Evolutionary conservation across 1,284 basidiomycete species (phyloP).

Genomic region (Pisolithus thermaeus): DNA sequence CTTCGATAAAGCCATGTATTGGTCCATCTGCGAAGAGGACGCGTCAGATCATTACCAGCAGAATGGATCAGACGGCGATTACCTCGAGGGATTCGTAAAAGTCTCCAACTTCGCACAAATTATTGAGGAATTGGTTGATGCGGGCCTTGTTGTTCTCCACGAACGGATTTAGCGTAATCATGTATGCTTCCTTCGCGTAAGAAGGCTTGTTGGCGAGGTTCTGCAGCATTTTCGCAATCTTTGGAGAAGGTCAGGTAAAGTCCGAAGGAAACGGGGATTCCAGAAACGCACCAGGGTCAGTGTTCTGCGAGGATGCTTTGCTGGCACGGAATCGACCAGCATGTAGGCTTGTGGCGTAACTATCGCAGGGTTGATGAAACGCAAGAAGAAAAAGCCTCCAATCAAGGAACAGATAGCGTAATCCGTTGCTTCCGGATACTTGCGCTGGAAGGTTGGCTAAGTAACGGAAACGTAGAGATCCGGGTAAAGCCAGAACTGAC

Average conservation of each 20-base stretch:
- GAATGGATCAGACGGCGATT: slow-evolving; percentile 14
- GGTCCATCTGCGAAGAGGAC: slow-evolving; percentile 73
- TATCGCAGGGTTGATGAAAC: slow-evolving; percentile 99
- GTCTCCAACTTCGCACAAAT: slow-evolving; percentile 96
- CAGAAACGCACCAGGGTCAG: slow-evolving; percentile 72
- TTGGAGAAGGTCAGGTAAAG: slow-evolving; percentile 6
- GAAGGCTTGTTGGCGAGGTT: slow-evolving; percentile 99
- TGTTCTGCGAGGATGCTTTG: slow-evolving; percentile 94
- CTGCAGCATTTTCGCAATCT: slow-evolving; percentile 99
- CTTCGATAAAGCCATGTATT: slow-evolving; percentile 99
- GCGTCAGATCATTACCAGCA: neutral
- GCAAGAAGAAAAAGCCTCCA: slow-evolving; percentile 99
- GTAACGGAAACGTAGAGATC: slow-evolving; percentile 9
- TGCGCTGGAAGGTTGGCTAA: slow-evolving; percentile 56
- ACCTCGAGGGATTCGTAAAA: slow-evolving; percentile 99
- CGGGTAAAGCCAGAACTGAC: slow-evolving; percentile 40
- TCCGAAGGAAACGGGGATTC: neutral
- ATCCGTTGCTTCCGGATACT: slow-evolving; percentile 97
- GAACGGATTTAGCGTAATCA: slow-evolving; percentile 97
- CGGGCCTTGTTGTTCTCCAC: slow-evolving; percentile 97
- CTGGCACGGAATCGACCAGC: slow-evolving; percentile 96
- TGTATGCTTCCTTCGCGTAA: slow-evolving; percentile 96
- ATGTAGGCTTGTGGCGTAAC: slow-evolving; percentile 99
- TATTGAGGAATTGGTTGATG: slow-evolving; percentile 96
- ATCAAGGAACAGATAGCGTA: slow-evolving; percentile 98